phyloP scores from a whole-genome alignment of 2,329 filamentous ascomycete genomes.

The Aspergillus oerlinghausenensis region DNA sequence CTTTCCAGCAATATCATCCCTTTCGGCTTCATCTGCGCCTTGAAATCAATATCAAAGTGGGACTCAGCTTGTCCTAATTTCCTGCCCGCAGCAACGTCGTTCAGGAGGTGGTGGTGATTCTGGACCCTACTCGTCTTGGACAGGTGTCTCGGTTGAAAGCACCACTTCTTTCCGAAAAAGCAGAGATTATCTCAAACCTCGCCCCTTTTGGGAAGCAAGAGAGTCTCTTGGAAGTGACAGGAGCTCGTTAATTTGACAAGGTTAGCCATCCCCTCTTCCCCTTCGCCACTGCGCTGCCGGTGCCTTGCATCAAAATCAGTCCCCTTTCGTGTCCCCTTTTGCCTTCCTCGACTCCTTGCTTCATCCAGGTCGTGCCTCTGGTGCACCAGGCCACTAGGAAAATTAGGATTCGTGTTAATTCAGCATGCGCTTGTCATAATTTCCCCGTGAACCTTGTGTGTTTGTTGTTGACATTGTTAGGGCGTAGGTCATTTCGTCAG shows the following conservation, averaged over 20 bases:
- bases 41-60: constrained; percentile 8
- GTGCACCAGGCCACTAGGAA: constrained; percentile 22
- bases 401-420: constrained; percentile 18
- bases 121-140: constrained; percentile 18
- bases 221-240: constrained; percentile 1
- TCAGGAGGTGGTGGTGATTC: constrained; percentile 5
- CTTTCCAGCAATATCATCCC: constrained; percentile 3
- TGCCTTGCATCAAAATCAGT: constrained; percentile 35
- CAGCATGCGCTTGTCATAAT: constrained; percentile 20
- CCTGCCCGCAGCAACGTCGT: constrained; percentile 5
- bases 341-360: constrained; percentile 28
- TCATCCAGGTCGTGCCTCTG: constrained; percentile 23
- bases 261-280: constrained; percentile 25
- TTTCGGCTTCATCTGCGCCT: not conserved
- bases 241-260: constrained; percentile 19
- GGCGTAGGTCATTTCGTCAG: constrained; percentile 18
- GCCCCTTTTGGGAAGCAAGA: not conserved
- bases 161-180: constrained; percentile 13
- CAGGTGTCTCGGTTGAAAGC: constrained; percentile 24
- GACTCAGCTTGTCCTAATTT: constrained; percentile 10
- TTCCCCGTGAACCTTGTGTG: constrained; percentile 19
- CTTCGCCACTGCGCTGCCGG: constrained; percentile 20
- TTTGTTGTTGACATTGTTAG: constrained; percentile 33
- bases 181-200: constrained; percentile 9
- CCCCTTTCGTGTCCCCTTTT: constrained; percentile 22